Percentiles rank a stretch among this genome's conserved stretches.
phyloP scores from a whole-genome alignment of 2,329 filamentous ascomycete genomes.

The Lasiodiplodia gonubiensis region DNA sequence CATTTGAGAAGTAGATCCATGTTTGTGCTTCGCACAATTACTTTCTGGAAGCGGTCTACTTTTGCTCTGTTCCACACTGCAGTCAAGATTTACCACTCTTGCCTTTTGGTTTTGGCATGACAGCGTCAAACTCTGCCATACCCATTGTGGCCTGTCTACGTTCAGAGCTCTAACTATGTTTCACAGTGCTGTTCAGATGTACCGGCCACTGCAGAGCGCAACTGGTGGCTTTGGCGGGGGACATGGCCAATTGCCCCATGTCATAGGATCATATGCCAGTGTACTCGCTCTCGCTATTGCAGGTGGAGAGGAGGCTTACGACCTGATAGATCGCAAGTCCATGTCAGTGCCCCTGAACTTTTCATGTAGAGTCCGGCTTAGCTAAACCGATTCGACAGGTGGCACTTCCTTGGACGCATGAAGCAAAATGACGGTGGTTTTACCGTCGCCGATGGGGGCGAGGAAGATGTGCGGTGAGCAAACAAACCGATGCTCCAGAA shows the following conservation, averaged over 20 bases:
- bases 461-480: conserved; percentile 85
- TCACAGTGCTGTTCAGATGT: conserved; percentile 69
- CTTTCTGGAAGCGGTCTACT: conserved; percentile 65
- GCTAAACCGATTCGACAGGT: conserved; percentile 51
- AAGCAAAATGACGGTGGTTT: conserved; percentile 93
- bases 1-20: too few relatives aligned
- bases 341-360: conserved; percentile 58
- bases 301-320: conserved; percentile 74
- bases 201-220: conserved; percentile 79
- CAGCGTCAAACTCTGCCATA: neutral
- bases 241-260: conserved; percentile 87
- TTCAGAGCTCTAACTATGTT: conserved; percentile 1
- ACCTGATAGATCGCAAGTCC: conserved; percentile 76
- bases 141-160: neutral
- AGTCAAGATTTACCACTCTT: conserved; percentile 35
- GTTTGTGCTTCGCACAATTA: conserved; percentile 67
- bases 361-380: conserved; percentile 34
- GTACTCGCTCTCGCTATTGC: conserved; percentile 79
- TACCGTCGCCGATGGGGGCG: conserved; percentile 80
- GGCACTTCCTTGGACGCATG: conserved; percentile 84
- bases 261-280: conserved; percentile 86
- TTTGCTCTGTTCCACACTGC: conserved; percentile 66
- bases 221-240: conserved; percentile 90
- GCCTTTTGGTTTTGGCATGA: neutral
- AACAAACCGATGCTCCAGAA: conserved; percentile 3